phyloP scores from a whole-genome alignment of 345 rosid species.

The Nephelium lappaceum region DNA sequence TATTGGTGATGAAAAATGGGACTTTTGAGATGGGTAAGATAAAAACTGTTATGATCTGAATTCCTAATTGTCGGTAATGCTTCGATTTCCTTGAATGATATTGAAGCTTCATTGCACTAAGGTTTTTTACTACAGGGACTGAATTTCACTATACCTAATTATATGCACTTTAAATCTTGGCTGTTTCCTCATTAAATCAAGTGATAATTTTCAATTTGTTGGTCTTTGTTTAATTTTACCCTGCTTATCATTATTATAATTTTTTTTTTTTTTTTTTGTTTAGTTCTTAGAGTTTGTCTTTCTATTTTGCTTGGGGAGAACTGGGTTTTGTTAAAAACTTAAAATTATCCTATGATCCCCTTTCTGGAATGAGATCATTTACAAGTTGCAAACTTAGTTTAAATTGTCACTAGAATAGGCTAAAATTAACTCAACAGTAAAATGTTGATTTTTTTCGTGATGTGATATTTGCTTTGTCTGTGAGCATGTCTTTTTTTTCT shows the following conservation, averaged over 20 bases:
- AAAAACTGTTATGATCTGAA: background rate
- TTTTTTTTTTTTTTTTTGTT: background rate
- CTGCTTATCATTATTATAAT: too few relatives aligned
- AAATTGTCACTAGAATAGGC: background rate
- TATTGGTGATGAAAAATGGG: background rate
- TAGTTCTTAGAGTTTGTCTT: too few relatives aligned
- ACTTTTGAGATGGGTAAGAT: conserved; percentile 12
- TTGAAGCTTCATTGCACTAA: conserved; percentile 9
- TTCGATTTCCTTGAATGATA: background rate
- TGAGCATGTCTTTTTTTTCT: too few relatives aligned
- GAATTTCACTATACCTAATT: background rate
- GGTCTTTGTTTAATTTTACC: background rate
- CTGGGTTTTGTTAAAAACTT: background rate
- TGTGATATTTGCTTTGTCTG: background rate
- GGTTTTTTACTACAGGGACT: background rate
- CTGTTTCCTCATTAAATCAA: background rate
- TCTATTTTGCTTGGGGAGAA: background rate
- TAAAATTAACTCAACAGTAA: background rate
- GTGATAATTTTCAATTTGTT: background rate
- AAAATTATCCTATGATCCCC: background rate
- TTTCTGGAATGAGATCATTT: conserved; percentile 1
- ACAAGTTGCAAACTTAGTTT: background rate
- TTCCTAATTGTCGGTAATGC: background rate
- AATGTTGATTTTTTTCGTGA: background rate
- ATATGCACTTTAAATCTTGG: background rate